Evolutionary conservation across 192 early-diverging fungal genomes (phyloP), one percentile per base, ranked within the genome.

Genomic region (Entophlyctis luteolus): DNA sequence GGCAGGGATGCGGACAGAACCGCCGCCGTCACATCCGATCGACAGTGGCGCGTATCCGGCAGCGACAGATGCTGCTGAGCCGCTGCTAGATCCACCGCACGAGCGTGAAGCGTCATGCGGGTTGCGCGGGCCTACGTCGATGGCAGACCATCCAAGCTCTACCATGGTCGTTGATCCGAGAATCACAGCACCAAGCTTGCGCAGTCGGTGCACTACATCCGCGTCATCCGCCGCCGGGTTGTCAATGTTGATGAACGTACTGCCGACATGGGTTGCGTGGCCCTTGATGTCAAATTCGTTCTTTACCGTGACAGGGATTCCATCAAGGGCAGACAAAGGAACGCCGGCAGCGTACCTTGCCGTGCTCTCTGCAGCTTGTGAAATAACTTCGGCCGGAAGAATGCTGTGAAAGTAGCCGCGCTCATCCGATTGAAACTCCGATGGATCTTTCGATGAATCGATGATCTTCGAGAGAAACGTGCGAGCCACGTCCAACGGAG

Each of bases 11-110:
- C 12, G 87, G 84, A 81, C 90, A 85, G 59, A 65, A 8, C 72
- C 59, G 14, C 63, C 66, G 53, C 63, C 55, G 37, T 71, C 52
- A 35, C 31, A 23, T 18, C 90, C 90, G 50, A 92, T 80, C 27
- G 83, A 80, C 32, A 91, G 81, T 20, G 90, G 89, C 48, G 73
- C 79, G 22, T 89, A 65, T 38, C 88, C 88, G 29, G 81, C 71
- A 14, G 75, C 85, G 23, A 92, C 89, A 42, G 75, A 71, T 4
- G 75, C 81, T 2, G 77, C 88, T 39, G 79, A 79, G 14, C 91
- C 91, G 25, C 89, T 88, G 50, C 79, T 82, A 47, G 86, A 88
- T 1, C 91, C 91, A 68, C 91, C 91, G 54, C 84, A 82, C 32
- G 79, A 82, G 62, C 82, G 80, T 8, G 55, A 48, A 18, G 38